These are phyloP conservation scores for Emmonsiellopsis sp. DNA, from an alignment of 2,329 filamentous ascomycete genomes.

Conservation along the genomic window DNA sequence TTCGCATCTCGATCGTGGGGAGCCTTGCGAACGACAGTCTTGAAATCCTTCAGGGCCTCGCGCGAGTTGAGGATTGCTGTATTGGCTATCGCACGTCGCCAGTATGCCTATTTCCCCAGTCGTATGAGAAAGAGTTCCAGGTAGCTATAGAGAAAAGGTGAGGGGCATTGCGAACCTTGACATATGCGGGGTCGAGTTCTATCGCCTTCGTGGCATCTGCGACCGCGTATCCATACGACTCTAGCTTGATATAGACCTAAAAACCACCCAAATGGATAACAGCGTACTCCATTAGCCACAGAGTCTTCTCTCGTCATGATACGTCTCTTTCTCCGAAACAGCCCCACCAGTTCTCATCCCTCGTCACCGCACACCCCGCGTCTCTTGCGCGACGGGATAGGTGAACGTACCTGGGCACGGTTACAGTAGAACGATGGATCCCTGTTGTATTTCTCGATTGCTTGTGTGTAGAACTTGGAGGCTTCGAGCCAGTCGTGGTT, in stretches of 20 bases:
- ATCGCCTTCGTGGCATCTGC: slow-evolving; percentile 84
- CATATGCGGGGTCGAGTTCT: slow-evolving; percentile 75
- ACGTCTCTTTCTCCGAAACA: neutral
- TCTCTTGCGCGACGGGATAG: neutral
- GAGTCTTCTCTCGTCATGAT: neutral
- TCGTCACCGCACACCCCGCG: neutral
- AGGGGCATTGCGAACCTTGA: slow-evolving; percentile 57
- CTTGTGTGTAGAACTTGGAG: slow-evolving; percentile 74
- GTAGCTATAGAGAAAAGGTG: neutral
- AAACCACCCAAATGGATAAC: slow-evolving; percentile 3
- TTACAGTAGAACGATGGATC: slow-evolving; percentile 92
- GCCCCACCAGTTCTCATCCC: neutral
- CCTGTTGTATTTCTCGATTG: slow-evolving; percentile 72
- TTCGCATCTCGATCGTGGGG: slow-evolving; percentile 85
- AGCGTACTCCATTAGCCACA: slow-evolving; percentile 1
- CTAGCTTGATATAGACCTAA: slow-evolving; percentile 88
- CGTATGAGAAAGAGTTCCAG: neutral
- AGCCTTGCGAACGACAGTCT: slow-evolving; percentile 76
- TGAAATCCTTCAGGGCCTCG: slow-evolving; percentile 88
- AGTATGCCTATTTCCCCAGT: slow-evolving; percentile 61
- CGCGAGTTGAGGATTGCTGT: slow-evolving; percentile 82
- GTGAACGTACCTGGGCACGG: slow-evolving; percentile 68
- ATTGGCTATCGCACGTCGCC: slow-evolving; percentile 82
- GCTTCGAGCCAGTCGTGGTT: slow-evolving; percentile 78
- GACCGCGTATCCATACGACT: slow-evolving; percentile 89